Base-by-base conservation (phyloP, 1,284 basidiomycete genomes). In the Cerioporus squamosus region DNA sequence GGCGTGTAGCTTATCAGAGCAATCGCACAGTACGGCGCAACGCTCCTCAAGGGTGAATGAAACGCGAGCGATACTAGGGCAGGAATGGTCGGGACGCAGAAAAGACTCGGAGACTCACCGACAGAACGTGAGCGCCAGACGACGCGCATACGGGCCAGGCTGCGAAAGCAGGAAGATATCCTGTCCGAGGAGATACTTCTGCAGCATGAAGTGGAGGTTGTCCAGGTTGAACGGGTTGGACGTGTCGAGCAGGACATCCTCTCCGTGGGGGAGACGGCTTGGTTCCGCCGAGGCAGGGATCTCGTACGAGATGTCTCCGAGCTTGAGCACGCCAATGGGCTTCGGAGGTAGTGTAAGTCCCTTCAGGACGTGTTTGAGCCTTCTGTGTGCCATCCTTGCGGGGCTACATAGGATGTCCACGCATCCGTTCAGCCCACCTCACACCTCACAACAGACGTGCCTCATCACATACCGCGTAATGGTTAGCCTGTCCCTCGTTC, bases 131-230 rank as follows among this genome's bases (percentile, higher is more conserved):
- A 87, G 69, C 1, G 82, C 84, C 43, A 87, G 70, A 38, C 84
- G 71, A 26, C 86, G 74, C 8, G 86, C 85, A 70, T 87, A 88
- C 2, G 85, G 84, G 0, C 86, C 86, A 0, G 86, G 86, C 64
- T 87, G 85, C 0, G 83, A 83, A 1, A 87, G 74, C 18, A 88
- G 71, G 69, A 87, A 88, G 5, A 86, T 74, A 68, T 88, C 86
- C 68, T 88, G 86, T 3, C 84, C 85, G 1, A 88, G 76, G n/a
- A 87, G 67, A 69, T 82, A 84, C 68, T 88, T 88, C 74, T 88
- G 85, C 62, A 88, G 68, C 72, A 88, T 77, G 62, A 86, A 88
- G 68, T 85, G 80, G 39, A 88, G 67, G 62, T 87, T 84, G 53
- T 85, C 81, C 44, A 78, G 60, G 64, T 83, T 87, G 45, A 83